Evolutionary conservation across 148 eudicot species (phyloP).

Genomic region (Suaeda aralocaspica): DNA sequence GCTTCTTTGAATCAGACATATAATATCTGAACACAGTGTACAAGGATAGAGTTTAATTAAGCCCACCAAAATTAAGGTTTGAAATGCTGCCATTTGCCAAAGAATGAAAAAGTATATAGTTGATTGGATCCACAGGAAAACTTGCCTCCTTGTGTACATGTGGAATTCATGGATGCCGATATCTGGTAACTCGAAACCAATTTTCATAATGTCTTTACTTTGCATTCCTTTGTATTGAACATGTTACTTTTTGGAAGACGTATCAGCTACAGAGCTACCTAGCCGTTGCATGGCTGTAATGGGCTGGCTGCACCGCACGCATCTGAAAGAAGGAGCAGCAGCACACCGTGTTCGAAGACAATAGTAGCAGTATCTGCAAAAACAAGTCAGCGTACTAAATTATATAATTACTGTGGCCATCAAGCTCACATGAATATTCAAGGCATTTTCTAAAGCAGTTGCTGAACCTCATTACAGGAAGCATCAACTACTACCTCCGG

Average conservation of each 20-base stretch:
- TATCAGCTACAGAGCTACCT: slow-evolving; percentile 30
- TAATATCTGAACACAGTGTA: background rate
- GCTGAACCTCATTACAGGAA: background rate
- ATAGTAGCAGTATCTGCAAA: slow-evolving; percentile 89
- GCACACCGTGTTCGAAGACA: slow-evolving; percentile 90
- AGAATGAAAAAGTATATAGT: slow-evolving; percentile 33
- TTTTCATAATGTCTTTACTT: background rate
- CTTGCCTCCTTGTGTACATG: slow-evolving; percentile 10
- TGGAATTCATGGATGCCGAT: background rate
- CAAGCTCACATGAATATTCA: background rate
- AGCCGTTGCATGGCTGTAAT: slow-evolving; percentile 83
- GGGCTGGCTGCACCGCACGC: slow-evolving; percentile 70
- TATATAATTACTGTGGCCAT: slow-evolving; percentile 1
- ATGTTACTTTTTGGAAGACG: slow-evolving; percentile 5
- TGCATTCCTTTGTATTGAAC: background rate
- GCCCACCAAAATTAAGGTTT: slow-evolving; percentile 17
- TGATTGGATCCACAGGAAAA: slow-evolving; percentile 7
- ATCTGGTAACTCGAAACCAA: background rate
- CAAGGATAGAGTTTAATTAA: background rate
- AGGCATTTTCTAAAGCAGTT: background rate
- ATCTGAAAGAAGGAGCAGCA: slow-evolving; percentile 65
- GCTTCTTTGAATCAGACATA: slow-evolving; percentile 15
- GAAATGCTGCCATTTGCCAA: slow-evolving; percentile 27
- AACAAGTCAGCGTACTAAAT: background rate
- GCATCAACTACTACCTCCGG: background rate